phyloP scores from a whole-genome alignment of 805 yeast species.

The Nakazawaea ernobii region DNA sequence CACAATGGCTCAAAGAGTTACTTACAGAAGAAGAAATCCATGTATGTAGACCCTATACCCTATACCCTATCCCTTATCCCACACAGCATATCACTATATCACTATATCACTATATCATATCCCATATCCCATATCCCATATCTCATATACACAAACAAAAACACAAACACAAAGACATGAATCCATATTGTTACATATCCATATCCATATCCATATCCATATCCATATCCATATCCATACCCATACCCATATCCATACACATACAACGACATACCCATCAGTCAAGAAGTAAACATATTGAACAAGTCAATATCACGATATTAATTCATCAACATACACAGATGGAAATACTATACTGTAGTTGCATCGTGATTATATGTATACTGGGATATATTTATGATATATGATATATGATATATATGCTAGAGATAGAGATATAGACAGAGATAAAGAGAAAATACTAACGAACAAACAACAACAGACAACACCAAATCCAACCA shows the following conservation, averaged over 20 bases:
- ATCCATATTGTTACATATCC: background rate
- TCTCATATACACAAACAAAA: background rate
- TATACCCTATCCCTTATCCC: no score
- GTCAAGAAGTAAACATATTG: no score
- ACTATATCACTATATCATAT: background rate
- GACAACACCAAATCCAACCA: constrained; percentile 99
- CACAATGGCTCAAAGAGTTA: constrained; percentile 98
- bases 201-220: background rate
- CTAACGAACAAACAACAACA: constrained; percentile 21
- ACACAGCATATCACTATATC: no score
- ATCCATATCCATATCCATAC: no score
- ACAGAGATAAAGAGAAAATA: background rate
- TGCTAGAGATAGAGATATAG: background rate
- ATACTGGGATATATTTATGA: no score
- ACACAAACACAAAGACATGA: background rate
- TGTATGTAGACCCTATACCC: constrained; percentile 65
- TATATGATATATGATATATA: background rate
- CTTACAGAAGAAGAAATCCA: constrained; percentile 99
- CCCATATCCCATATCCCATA: background rate
- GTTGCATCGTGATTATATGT: no score
- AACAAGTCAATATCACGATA: no score
- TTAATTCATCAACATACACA: no score
- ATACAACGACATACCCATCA: no score
- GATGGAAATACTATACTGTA: no score
- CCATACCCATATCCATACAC: background rate